Conservation (phyloP, 345 rosid species). For the Punica granatum region DNA sequence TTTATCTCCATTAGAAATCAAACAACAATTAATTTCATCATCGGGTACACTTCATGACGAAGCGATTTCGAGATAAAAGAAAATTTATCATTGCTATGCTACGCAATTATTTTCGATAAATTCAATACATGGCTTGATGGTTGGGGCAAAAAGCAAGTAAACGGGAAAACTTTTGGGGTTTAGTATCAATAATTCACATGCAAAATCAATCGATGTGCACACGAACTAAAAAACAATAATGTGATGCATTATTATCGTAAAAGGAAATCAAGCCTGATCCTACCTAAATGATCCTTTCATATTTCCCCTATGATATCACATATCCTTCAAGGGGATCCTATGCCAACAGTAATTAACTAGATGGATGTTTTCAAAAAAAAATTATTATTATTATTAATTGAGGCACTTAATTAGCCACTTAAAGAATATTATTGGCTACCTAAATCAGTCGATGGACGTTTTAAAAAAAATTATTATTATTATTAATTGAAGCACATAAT, state of each 20-base stretch:
- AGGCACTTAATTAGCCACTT: too few relatives aligned
- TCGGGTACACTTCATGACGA: neutral
- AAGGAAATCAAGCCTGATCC: slow-evolving; percentile 1
- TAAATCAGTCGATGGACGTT: too few relatives aligned
- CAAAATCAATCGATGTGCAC: neutral
- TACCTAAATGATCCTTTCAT: neutral
- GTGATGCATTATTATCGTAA: neutral
- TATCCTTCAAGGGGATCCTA: neutral
- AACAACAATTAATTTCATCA: neutral
- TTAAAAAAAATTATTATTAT: too few relatives aligned
- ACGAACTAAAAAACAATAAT: neutral
- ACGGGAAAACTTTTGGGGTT: neutral
- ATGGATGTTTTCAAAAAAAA: neutral
- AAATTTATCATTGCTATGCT: too few relatives aligned
- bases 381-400: too few relatives aligned
- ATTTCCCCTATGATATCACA: neutral
- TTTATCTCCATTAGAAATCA: too few relatives aligned
- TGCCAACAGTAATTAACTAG: neutral
- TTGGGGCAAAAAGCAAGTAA: neutral
- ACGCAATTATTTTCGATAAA: too few relatives aligned
- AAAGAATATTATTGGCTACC: too few relatives aligned
- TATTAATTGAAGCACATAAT: too few relatives aligned
- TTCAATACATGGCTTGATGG: too few relatives aligned
- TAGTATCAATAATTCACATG: neutral
- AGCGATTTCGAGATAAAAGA: neutral